Base-by-base conservation (phyloP, 805 yeast species). In the Ogataea pilisensis region DNA sequence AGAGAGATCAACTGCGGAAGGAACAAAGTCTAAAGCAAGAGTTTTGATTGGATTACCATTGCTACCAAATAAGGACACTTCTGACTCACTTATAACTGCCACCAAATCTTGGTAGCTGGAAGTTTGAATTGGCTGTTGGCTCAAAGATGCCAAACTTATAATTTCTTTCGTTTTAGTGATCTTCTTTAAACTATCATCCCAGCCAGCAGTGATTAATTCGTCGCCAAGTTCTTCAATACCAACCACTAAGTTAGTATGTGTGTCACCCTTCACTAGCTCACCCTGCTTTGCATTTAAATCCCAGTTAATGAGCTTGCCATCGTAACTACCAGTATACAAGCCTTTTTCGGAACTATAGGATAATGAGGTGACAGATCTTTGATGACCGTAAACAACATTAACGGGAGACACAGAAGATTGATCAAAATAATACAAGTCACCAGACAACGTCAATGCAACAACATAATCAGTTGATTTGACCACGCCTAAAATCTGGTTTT, bases 111-210 rank as follows among this genome's bases (percentile, higher is more conserved):
- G 64, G 30, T 55, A 54, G 2, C 67, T 55, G 1, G 76, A 61
- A 6, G 76, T 60, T 9, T 69, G 63, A 32, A 57, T 44, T 35
- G 83, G 87, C 60, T 76, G 88, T 14, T 64, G 63, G 22, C 61
- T 65, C 20, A 68, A 67, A 18, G 67, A 49, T 24, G 61, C 47
- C 21, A 66, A 69, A 8, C 61, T 43, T 8, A 22, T 30, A 31
- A 52, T 38, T 3, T 35, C 35, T 2, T 46, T 38, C 11, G 61
- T 60, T 21, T 51, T 55, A 3, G 51, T 58, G 21, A 70, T 46
- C 12, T 62, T 51, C 54, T 74, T 76, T 34, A 89, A 53, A 12
- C 76, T 76, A 56, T 87, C 95, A 63, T 91, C 99, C 98, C 98
- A 93, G 3, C 90, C 95, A 17, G 78, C 69, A 13, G 57, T 53